phyloP scores from a whole-genome alignment of 306 rosid species.

The Myrica gale region DNA sequence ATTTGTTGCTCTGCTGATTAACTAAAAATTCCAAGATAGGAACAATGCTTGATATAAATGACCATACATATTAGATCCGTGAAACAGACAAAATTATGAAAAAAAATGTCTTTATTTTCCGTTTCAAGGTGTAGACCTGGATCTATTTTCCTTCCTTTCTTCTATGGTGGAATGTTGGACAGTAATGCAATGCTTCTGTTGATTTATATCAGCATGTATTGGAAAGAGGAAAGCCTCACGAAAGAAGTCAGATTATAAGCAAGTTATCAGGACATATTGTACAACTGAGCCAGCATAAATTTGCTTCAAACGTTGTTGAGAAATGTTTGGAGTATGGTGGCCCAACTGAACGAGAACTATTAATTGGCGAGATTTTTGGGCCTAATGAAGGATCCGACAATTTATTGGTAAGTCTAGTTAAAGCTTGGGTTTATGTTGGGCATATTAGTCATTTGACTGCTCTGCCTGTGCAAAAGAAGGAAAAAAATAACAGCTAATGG shows the following conservation, averaged over 20 bases:
- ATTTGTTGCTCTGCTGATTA: background rate
- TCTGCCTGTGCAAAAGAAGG: background rate
- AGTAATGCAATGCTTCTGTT: slow-evolving; percentile 17
- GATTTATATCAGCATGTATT: slow-evolving; percentile 62
- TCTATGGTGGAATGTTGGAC: slow-evolving; percentile 6
- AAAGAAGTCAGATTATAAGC: slow-evolving; percentile 67
- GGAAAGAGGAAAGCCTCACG: slow-evolving; percentile 66
- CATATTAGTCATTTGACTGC: background rate
- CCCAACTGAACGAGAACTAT: slow-evolving; percentile 29
- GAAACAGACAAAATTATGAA: background rate
- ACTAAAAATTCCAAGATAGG: background rate
- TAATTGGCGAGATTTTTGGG: slow-evolving; percentile 40
- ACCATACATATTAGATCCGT: background rate
- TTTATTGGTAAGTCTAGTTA: slow-evolving; percentile 36
- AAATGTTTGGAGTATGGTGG: slow-evolving; percentile 48
- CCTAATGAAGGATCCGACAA: slow-evolving; percentile 43
- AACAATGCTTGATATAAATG: background rate
- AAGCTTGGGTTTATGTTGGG: background rate
- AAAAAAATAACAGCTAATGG: background rate
- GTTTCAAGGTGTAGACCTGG: background rate
- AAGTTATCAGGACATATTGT: slow-evolving; percentile 63
- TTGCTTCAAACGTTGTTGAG: slow-evolving; percentile 49
- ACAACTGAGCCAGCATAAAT: slow-evolving; percentile 62
- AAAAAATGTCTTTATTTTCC: background rate
- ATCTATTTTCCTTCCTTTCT: background rate